Percentiles rank a stretch among this genome's conserved stretches.
phyloP scores from a whole-genome alignment of 2,329 filamentous ascomycete species.

The Nothophoma quercina region DNA sequence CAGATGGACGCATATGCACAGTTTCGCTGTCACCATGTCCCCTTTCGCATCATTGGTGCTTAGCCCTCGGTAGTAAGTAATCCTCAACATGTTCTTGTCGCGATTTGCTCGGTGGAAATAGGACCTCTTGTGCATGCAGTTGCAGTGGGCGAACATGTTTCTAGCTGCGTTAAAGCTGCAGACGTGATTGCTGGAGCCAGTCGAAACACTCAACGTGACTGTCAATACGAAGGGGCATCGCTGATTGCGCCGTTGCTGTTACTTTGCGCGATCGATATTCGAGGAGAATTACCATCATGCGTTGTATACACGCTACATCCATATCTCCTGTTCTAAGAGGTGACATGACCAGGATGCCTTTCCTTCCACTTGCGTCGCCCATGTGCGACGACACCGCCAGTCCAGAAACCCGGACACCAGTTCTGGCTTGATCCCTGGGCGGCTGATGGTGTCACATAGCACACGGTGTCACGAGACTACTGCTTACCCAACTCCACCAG shows the following conservation, averaged over 20 bases:
- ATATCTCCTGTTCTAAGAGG: not conserved
- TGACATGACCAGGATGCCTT: not conserved
- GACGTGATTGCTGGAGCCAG: not conserved
- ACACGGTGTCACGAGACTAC: conserved; percentile 13
- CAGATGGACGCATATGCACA: conserved; percentile 37
- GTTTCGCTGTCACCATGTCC: conserved; percentile 34
- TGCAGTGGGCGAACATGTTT: not conserved
- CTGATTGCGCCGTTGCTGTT: not conserved
- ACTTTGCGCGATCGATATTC: not conserved
- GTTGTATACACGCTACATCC: conserved; percentile 9
- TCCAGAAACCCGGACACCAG: conserved; percentile 1
- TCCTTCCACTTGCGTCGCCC: not conserved
- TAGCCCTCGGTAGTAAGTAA: not conserved
- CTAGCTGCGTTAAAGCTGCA: not conserved
- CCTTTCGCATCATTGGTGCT: not conserved
- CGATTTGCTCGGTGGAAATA: not conserved
- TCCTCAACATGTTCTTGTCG: not conserved
- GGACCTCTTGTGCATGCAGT: not conserved
- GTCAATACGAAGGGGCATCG: not conserved
- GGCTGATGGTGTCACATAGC: not conserved
- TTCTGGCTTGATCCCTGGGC: not conserved
- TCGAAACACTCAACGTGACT: not conserved
- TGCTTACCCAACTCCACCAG: not conserved
- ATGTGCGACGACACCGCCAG: conserved; percentile 14
- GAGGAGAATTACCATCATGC: conserved; percentile 4